A percentile compares a stretch with the other conserved stretches of the same genome.
phyloP scores from a whole-genome alignment of 768 basidiomycete genomes.

The Kondoa malvinella region DNA sequence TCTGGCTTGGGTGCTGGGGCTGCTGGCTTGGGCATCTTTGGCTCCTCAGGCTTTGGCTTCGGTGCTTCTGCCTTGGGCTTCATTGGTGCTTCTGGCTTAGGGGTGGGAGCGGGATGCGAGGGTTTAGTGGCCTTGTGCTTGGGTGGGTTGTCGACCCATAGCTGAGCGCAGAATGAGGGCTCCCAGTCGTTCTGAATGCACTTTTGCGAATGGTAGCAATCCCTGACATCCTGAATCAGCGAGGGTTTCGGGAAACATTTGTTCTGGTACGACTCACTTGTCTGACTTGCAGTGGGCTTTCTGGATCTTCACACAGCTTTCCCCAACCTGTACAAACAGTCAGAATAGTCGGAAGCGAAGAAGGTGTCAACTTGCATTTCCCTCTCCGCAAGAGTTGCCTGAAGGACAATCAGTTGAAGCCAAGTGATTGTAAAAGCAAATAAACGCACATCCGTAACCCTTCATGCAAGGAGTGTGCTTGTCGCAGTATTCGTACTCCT shows the following conservation, averaged over 20 bases:
- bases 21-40: not conserved
- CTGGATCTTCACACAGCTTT: not conserved
- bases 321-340: too few relatives aligned
- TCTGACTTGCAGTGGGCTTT: not conserved
- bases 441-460: too few relatives aligned
- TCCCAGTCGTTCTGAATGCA: conserved; percentile 3
- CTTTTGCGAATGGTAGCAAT: not conserved
- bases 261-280: not conserved
- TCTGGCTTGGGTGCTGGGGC: too few relatives aligned
- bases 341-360: too few relatives aligned
- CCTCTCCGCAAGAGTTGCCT: too few relatives aligned
- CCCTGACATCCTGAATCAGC: not conserved
- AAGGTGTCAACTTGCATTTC: too few relatives aligned
- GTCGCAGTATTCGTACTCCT: too few relatives aligned
- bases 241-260: not conserved
- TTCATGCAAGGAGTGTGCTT: too few relatives aligned
- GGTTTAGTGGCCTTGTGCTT: not conserved
- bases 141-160: conserved; percentile 2
- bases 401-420: too few relatives aligned
- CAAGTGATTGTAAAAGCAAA: too few relatives aligned
- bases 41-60: not conserved
- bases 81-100: not conserved
- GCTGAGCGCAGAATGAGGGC: not conserved
- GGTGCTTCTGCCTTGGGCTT: not conserved
- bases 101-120: not conserved